phyloP scores from a whole-genome alignment of 164 flowering plant species.

The Kalanchoe fedtschenkoi region DNA sequence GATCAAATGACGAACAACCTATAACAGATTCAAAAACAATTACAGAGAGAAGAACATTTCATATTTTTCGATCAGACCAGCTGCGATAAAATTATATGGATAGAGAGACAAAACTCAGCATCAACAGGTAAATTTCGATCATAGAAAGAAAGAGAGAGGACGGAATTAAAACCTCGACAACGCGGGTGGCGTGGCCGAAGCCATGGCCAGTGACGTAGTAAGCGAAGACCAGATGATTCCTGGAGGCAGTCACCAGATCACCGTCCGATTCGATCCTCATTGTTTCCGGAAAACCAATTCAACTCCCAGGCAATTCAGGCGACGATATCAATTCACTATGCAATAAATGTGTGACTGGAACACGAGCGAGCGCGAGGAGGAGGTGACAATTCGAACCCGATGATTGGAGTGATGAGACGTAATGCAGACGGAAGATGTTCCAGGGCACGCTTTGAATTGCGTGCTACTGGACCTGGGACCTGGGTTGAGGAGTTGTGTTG shows the following conservation, averaged over 20 bases:
- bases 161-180: constrained; percentile 54
- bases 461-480: not conserved
- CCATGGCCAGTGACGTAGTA: constrained; percentile 99
- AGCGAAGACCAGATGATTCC: constrained; percentile 64
- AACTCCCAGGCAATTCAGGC: too few species aligned
- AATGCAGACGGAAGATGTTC: not conserved
- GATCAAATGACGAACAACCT: constrained; percentile 85
- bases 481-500: not conserved
- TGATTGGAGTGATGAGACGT: not conserved
- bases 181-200: constrained; percentile 98
- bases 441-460: not conserved
- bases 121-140: not conserved
- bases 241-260: constrained; percentile 26
- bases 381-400: not conserved
- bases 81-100: not conserved
- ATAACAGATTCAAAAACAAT: not conserved
- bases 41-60: not conserved
- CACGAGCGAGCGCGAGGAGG: too few species aligned
- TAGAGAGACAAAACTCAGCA: not conserved
- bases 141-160: not conserved
- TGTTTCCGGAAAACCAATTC: constrained; percentile 5
- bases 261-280: constrained; percentile 30
- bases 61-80: not conserved
- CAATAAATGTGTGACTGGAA: too few species aligned
- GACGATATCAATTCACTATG: too few species aligned